A percentile compares a stretch with the other conserved stretches of the same genome.
phyloP scores from a whole-genome alignment of 176 grass and related monocot genomes.

The Ensete glaucum region DNA sequence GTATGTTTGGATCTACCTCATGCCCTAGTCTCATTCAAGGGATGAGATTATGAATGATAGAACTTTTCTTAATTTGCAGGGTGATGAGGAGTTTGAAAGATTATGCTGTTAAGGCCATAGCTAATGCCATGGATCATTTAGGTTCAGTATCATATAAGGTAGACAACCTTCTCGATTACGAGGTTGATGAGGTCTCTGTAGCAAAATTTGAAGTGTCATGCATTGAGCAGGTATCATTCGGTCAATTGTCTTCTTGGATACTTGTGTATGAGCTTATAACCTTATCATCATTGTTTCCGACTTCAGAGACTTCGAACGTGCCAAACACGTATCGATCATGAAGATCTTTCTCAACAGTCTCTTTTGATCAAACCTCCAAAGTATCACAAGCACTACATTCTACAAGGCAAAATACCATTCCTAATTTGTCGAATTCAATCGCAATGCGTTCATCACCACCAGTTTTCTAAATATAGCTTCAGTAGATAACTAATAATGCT shows the following conservation, averaged over 20 bases:
- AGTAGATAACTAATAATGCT: neutral
- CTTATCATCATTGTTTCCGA: slow-evolving; percentile 11
- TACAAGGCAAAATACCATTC: slow-evolving; percentile 46
- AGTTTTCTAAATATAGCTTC: neutral
- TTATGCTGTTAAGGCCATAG: slow-evolving; percentile 71
- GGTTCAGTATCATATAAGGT: slow-evolving; percentile 92
- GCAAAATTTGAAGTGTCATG: slow-evolving; percentile 71
- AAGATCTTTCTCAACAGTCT: slow-evolving; percentile 78
- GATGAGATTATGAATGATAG: slow-evolving; percentile 6
- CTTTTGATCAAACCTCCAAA: slow-evolving; percentile 61
- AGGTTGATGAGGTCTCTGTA: slow-evolving; percentile 55
- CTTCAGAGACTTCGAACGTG: slow-evolving; percentile 63
- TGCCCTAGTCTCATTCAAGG: slow-evolving; percentile 5
- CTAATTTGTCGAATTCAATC: neutral
- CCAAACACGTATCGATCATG: slow-evolving; percentile 53
- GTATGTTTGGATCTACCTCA: slow-evolving; percentile 35
- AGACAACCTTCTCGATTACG: slow-evolving; percentile 70
- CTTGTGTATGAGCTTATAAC: neutral
- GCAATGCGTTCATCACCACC: neutral
- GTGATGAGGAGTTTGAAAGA: slow-evolving; percentile 78
- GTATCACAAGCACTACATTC: slow-evolving; percentile 76
- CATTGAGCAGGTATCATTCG: slow-evolving; percentile 64
- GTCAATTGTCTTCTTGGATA: neutral
- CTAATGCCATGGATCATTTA: slow-evolving; percentile 79
- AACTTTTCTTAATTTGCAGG: slow-evolving; percentile 29